Evolutionary conservation across 2,329 filamentous ascomycete genomes (phyloP).

Genomic region (Mycogone perniciosa): DNA sequence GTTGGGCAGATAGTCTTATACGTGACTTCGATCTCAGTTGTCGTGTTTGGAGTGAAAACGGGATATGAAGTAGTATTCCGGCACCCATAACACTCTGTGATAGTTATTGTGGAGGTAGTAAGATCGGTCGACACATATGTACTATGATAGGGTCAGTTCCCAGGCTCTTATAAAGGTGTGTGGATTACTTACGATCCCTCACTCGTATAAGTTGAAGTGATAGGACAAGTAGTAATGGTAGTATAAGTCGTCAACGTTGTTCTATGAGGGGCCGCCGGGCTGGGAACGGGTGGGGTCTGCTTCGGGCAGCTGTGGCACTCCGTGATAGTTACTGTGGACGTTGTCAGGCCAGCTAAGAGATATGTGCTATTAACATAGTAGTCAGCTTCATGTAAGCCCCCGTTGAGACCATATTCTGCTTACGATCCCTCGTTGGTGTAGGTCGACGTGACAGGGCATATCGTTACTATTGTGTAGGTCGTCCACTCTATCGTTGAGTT

Average conservation of each 20-base stretch:
- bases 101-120: constrained; percentile 38
- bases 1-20: constrained; percentile 33
- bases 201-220: constrained; percentile 36
- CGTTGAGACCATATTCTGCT: constrained; percentile 17
- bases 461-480: constrained; percentile 37
- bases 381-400: background rate
- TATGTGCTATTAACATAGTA: constrained; percentile 28
- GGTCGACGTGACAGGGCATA: constrained; percentile 41
- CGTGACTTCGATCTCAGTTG: constrained; percentile 28
- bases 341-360: constrained; percentile 35
- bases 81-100: constrained; percentile 35
- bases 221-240: constrained; percentile 40
- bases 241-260: constrained; percentile 26
- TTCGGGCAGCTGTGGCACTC: constrained; percentile 33
- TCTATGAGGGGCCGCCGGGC: constrained; percentile 21
- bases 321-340: constrained; percentile 38
- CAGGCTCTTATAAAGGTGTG: background rate
- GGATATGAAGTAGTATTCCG: constrained; percentile 33
- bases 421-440: constrained; percentile 34
- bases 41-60: constrained; percentile 26
- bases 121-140: constrained; percentile 37
- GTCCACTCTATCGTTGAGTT: background rate
- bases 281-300: constrained; percentile 27
- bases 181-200: constrained; percentile 33
- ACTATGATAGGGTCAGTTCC: constrained; percentile 15